Conservation (phyloP, 306 rosid species). For the Canavalia ensiformis region DNA sequence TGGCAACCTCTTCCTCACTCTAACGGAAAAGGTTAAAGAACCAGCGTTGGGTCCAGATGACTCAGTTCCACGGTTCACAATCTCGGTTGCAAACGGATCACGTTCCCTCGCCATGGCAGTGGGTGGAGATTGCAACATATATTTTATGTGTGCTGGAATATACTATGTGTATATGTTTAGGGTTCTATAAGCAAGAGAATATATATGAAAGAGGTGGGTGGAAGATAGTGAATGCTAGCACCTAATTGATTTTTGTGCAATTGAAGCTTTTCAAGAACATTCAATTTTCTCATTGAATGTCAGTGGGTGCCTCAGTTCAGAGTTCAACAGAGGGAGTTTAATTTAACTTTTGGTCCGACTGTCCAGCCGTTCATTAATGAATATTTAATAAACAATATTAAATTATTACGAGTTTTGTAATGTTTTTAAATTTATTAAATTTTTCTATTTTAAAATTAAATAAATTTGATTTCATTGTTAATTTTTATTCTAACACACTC, state of each 20-base stretch:
- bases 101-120: slow-evolving; percentile 70
- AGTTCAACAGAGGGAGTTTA: background rate
- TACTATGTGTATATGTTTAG: no score
- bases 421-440: no score
- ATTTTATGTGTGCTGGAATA: no score
- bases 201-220: slow-evolving; percentile 56
- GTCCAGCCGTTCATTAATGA: no score
- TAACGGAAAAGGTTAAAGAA: slow-evolving; percentile 81
- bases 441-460: no score
- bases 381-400: no score
- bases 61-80: slow-evolving; percentile 89
- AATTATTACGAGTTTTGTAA: no score
- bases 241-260: slow-evolving; percentile 65
- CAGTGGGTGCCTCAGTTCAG: slow-evolving; percentile 49
- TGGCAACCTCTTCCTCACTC: slow-evolving; percentile 84
- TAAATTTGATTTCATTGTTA: no score
- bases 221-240: slow-evolving; percentile 67
- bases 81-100: slow-evolving; percentile 85
- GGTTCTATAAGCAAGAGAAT: background rate
- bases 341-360: background rate
- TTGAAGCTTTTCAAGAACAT: slow-evolving; percentile 70
- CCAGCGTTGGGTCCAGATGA: slow-evolving; percentile 94
- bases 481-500: no score
- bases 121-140: background rate
- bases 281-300: slow-evolving; percentile 74